Evolutionary conservation across 140 eudicot species (phyloP).

Genomic region (Flaveria floridana): DNA sequence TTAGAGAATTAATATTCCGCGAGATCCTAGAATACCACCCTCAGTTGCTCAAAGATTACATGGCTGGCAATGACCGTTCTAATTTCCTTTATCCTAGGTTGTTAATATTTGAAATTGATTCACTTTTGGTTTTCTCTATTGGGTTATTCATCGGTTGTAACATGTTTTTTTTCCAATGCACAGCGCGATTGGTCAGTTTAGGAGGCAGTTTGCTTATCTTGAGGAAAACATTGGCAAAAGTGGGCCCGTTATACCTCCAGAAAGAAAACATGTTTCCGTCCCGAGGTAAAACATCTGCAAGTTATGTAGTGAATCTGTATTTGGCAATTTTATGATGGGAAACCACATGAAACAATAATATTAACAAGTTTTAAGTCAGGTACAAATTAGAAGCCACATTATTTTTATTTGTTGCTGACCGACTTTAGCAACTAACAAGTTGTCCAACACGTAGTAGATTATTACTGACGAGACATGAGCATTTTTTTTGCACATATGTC

Average conservation of each 20-base stretch:
- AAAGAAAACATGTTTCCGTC: slow-evolving; percentile 74
- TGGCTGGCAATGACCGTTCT: slow-evolving; percentile 67
- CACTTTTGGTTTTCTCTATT: not conserved
- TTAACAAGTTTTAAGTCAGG: not conserved
- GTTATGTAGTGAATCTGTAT: not conserved
- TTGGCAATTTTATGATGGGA: not conserved
- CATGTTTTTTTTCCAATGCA: slow-evolving; percentile 24
- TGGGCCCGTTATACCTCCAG: slow-evolving; percentile 63
- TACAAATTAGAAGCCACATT: not conserved
- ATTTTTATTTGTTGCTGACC: not conserved
- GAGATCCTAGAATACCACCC: slow-evolving; percentile 92
- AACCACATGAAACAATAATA: not conserved
- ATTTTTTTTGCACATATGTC: not conserved
- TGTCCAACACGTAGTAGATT: not conserved
- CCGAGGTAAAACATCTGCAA: slow-evolving; percentile 53
- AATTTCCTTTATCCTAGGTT: slow-evolving; percentile 85
- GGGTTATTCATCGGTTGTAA: not conserved
- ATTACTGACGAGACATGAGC: not conserved
- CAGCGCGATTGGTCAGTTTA: slow-evolving; percentile 83
- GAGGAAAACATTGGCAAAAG: slow-evolving; percentile 73
- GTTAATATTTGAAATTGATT: not conserved
- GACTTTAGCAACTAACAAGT: not conserved
- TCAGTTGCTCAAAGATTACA: slow-evolving; percentile 79
- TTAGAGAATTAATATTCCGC: slow-evolving; percentile 74
- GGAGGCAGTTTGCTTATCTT: slow-evolving; percentile 82